Conservation (phyloP, 2,329 filamentous ascomycete genomes). For the Venturia pyrina region DNA sequence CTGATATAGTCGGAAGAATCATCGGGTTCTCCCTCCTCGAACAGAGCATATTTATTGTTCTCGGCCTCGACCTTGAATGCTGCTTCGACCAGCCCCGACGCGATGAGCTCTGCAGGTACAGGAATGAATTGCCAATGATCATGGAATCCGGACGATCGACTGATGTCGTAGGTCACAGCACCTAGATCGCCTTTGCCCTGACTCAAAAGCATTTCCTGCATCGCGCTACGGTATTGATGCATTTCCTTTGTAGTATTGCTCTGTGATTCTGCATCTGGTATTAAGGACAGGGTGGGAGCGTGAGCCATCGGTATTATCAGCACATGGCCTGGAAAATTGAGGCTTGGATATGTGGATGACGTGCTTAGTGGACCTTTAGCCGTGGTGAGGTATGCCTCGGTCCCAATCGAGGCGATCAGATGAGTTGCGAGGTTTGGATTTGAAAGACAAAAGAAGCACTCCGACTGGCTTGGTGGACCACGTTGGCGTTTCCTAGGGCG, state of each 20-base stretch:
- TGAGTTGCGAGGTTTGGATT: constrained; percentile 77
- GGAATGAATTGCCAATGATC: constrained; percentile 91
- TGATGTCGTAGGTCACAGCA: constrained; percentile 87
- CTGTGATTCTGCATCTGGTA: constrained; percentile 48
- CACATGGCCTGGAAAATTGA: constrained; percentile 74
- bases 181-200: constrained; percentile 52
- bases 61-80: constrained; percentile 84
- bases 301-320: constrained; percentile 87
- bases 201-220: constrained; percentile 66
- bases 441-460: constrained; percentile 93
- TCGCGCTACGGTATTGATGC: constrained; percentile 63
- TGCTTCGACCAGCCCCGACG: constrained; percentile 68
- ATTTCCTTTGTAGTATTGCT: constrained; percentile 66
- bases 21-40: constrained; percentile 28
- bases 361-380: constrained; percentile 83
- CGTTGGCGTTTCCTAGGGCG: constrained; percentile 29
- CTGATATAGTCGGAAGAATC: constrained; percentile 57
- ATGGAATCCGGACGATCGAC: constrained; percentile 69
- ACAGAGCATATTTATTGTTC: constrained; percentile 52
- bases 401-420: constrained; percentile 81
- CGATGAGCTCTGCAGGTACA: constrained; percentile 56
- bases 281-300: constrained; percentile 60
- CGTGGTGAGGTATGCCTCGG: constrained; percentile 79
- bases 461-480: constrained; percentile 45
- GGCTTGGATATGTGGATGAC: constrained; percentile 56